Conservation (phyloP, 2,329 filamentous ascomycete genomes). For the Epichloe gansuensis region DNA sequence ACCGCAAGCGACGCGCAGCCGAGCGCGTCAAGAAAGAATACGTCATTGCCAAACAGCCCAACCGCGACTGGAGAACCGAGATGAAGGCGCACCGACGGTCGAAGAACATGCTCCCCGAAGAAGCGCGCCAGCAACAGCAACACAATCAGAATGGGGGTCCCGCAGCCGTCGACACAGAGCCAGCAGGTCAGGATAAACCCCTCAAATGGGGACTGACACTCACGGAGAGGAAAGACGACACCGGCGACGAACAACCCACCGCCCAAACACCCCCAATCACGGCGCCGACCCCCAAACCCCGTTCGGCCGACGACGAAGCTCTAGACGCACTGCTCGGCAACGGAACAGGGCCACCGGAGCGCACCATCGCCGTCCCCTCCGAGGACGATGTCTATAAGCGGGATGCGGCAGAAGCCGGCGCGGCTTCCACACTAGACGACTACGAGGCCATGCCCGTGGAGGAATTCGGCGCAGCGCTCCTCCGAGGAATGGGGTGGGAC, state of each 20-base stretch:
- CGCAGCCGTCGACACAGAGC: conserved; percentile 18
- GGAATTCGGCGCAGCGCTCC: conserved; percentile 81
- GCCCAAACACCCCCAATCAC: not conserved
- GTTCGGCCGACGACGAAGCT: conserved; percentile 38
- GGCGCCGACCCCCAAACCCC: not conserved
- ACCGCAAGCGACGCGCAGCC: conserved; percentile 18
- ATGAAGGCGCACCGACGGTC: conserved; percentile 32
- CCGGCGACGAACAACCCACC: conserved; percentile 20
- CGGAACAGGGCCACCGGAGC: conserved; percentile 26
- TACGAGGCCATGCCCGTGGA: conserved; percentile 87
- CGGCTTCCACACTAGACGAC: conserved; percentile 64
- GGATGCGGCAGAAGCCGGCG: conserved; percentile 61
- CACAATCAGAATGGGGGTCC: conserved; percentile 2
- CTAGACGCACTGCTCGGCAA: conserved; percentile 55
- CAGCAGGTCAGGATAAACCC: conserved; percentile 36
- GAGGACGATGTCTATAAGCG: conserved; percentile 57
- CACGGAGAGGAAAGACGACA: conserved; percentile 32
- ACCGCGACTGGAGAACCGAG: conserved; percentile 52
- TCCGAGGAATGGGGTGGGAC: conserved; percentile 95
- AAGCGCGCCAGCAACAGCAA: conserved; percentile 33
- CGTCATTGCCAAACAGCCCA: conserved; percentile 46
- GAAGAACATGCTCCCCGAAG: conserved; percentile 48
- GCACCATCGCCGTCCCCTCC: conserved; percentile 40
- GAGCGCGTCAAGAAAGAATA: conserved; percentile 26
- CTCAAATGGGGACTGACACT: conserved; percentile 44